Evolutionary conservation across 2,329 filamentous ascomycete species (phyloP).

Genomic region (Dothideomycetidae sp.): DNA sequence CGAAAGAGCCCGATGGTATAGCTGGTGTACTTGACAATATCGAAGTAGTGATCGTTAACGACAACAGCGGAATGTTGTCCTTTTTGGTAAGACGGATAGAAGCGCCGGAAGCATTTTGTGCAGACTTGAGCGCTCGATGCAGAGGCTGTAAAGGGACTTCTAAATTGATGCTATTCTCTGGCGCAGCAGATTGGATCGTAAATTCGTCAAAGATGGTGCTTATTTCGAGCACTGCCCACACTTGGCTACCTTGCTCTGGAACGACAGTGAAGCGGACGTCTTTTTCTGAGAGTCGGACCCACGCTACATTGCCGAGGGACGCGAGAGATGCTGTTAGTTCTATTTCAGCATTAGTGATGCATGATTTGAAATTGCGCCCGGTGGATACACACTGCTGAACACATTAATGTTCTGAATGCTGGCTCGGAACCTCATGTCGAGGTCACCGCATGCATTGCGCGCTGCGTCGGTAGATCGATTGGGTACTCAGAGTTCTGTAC

Average conservation of each 20-base stretch:
- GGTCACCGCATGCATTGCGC: no score
- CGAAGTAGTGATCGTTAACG: slow-evolving; percentile 74
- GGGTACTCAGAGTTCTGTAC: no score
- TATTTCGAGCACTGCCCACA: slow-evolving; percentile 49
- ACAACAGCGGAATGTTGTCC: slow-evolving; percentile 71
- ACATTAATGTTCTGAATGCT: slow-evolving; percentile 37
- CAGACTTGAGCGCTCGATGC: slow-evolving; percentile 82
- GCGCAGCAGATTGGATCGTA: slow-evolving; percentile 69
- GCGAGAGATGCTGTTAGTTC: slow-evolving; percentile 49
- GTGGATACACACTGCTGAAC: slow-evolving; percentile 36
- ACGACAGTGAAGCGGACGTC: slow-evolving; percentile 90
- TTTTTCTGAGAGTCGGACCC: slow-evolving; percentile 78
- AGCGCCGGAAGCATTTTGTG: slow-evolving; percentile 64
- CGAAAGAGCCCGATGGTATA: not conserved
- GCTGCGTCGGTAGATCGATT: no score
- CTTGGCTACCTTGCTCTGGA: slow-evolving; percentile 84
- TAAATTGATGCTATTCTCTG: slow-evolving; percentile 82
- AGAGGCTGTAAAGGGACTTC: slow-evolving; percentile 82
- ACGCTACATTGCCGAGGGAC: slow-evolving; percentile 67
- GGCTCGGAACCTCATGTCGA: slow-evolving; percentile 38
- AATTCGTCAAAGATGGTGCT: slow-evolving; percentile 78
- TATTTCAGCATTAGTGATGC: slow-evolving; percentile 18
- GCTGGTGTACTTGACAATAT: slow-evolving; percentile 40
- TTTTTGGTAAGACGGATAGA: slow-evolving; percentile 87
- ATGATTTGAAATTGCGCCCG: not conserved